Base-by-base conservation (phyloP, 331 rosid genomes). In the Prunus yedoensis region DNA sequence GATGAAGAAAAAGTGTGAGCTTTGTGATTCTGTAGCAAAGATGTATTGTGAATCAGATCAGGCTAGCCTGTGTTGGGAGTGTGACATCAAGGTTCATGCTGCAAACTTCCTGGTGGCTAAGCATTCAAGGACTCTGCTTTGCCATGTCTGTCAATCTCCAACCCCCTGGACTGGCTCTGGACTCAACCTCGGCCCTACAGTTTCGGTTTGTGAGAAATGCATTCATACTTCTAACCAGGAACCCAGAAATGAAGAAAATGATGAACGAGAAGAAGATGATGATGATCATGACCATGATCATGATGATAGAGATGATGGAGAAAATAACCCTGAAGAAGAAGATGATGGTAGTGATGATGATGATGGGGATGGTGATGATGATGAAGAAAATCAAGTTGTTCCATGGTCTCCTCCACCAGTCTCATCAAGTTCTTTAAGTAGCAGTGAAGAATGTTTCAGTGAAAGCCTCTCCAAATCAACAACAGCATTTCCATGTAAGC, bases 91-190 rank as follows among this genome's bases (percentile, higher is more conserved):
- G 53, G 98, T 93, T 79, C 98, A 93, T 63, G 74, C 85, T 53
- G 95, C 95, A 51, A 93, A 93, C 64, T 89, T 89, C 78, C 79
- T 93, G 9, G 95, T 89, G 27, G 83, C 87, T 7, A 93, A 90
- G 43, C 98, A 87, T 65, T 80, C 80, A 1, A 85, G 96, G 58
- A 73, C 83, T 73, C 90, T 93, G 41, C 96, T 93, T n/a, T 93
- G 98, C 81, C 93, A 85, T 69, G 63, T 77, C 21, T 93, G 98
- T 53, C 96, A 89, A 66, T 82, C 95, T 8, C 49, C 61, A 28
- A 90, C 98, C 1, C 82, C 90, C 3, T 91, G 98, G 93, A 85
- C 70, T 54, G 97, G 88, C 63, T 83, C 93, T 0, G 98, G 98
- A 10, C 88, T 87, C 53, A 90, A 83, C 68, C 88, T 93, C 53